Evolutionary conservation across 1,139 yeast genomes (phyloP).

Genomic region (Chernovozyma sophiae-reginae): DNA sequence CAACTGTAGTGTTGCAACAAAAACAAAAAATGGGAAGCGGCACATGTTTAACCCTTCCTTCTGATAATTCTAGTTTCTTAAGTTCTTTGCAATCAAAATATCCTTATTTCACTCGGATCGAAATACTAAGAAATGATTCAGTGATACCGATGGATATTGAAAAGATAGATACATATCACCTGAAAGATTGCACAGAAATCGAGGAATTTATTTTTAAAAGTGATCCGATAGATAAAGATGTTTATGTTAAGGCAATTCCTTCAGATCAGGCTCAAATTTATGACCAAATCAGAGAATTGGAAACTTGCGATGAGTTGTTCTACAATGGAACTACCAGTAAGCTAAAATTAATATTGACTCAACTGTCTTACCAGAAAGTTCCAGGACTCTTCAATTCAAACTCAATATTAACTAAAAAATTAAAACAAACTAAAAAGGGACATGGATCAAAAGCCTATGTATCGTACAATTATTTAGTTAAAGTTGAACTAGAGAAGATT

Average conservation of each 20-base stretch:
- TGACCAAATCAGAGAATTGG: background rate
- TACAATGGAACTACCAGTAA: background rate
- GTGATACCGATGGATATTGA: background rate
- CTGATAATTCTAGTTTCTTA: background rate
- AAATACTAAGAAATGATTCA: background rate
- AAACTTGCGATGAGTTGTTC: background rate
- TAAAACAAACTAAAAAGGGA: slow-evolving; percentile 17
- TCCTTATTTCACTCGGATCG: background rate
- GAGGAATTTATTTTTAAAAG: background rate
- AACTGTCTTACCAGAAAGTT: slow-evolving; percentile 3
- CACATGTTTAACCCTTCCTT: background rate
- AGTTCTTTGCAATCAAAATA: background rate
- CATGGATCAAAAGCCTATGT: slow-evolving; percentile 18
- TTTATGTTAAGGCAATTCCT: background rate
- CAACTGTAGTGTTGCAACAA: no score
- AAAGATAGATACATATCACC: background rate
- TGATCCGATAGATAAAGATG: background rate
- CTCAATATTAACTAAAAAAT: slow-evolving; percentile 9
- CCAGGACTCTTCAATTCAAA: slow-evolving; percentile 6
- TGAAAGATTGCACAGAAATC: background rate
- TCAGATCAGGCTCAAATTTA: background rate
- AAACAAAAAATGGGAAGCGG: background rate
- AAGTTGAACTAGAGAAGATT: slow-evolving; percentile 4
- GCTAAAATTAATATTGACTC: slow-evolving; percentile 1
- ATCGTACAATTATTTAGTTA: slow-evolving; percentile 12